Base-by-base conservation (phyloP, 768 basidiomycete species). In the Termitomyces sp. region DNA sequence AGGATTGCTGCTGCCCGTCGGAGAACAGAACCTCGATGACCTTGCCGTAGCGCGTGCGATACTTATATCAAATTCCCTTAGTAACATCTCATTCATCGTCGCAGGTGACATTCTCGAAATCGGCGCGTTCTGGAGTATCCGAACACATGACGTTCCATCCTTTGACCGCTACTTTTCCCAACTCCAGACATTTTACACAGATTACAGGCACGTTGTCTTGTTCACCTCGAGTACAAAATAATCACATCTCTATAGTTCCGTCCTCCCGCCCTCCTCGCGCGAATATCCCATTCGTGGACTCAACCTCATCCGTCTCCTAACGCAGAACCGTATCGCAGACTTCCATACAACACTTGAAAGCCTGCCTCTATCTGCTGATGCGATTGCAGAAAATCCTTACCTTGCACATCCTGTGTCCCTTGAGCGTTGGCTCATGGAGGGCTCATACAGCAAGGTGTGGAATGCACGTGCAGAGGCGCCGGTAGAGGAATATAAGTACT, bases 361-460 rank as follows among this genome's bases (percentile, higher is more conserved):
- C 37, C 82, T 99, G 30, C 86, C 86, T 2, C 68, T 84, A 35
- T 81, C 83, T 41, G 83, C 88, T 0, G 86, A 88, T 60, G 79
- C 79, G 44, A 84, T 88, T 59, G 73, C 77, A 30, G 77, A 83
- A 32, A 89, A 89, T 68, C 81, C 84, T 6, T 92, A 78, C 68
- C 84, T 94, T 65, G 79, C 82, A 52, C 93, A 94, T 68, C 91
- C 92, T 12, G 88, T 94, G 56, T 91, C 94, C 68, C 83, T 95
- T 59, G 96, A 99, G 70, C 80, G 90, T 49, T 98, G 95, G 91
- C 80, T 98, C 44, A 99, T 99, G 96, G 96, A 98, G 70, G 96
- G 96, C 39, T 90, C 89, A 65, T 99, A 98, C 70, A 93, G 91
- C 72, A 96, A 96, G 70, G 96, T 98, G 11, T 99, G 95, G 91